Evolutionary conservation across 306 rosid species (phyloP).

Genomic region (Glycine latifolia): DNA sequence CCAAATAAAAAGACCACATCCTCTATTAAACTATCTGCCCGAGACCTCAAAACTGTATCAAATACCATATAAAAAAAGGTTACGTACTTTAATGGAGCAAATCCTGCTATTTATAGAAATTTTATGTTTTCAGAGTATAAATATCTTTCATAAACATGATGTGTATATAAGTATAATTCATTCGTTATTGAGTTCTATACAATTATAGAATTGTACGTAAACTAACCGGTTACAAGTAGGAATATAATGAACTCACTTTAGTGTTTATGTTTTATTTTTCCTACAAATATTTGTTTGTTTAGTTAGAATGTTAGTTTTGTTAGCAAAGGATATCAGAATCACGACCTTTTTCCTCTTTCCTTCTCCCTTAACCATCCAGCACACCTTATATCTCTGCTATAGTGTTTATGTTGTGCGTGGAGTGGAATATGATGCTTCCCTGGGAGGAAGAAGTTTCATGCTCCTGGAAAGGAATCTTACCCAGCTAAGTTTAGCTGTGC

Average conservation of each 20-base stretch:
- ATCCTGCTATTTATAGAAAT: slow-evolving; percentile 41
- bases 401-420: slow-evolving; percentile 4
- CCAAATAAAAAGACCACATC: slow-evolving; percentile 20
- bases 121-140: slow-evolving; percentile 9
- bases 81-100: slow-evolving; percentile 41
- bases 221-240: background rate
- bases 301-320: too few species aligned
- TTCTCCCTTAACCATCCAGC: too few species aligned
- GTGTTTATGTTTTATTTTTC: too few species aligned
- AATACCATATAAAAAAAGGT: background rate
- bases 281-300: too few species aligned
- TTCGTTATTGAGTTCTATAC: background rate
- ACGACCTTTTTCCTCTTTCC: too few species aligned
- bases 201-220: slow-evolving; percentile 15
- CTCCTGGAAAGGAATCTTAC: slow-evolving; percentile 53
- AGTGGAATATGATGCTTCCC: slow-evolving; percentile 12
- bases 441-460: slow-evolving; percentile 32
- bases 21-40: slow-evolving; percentile 3
- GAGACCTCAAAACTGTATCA: slow-evolving; percentile 15
- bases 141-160: slow-evolving; percentile 4
- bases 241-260: slow-evolving; percentile 15
- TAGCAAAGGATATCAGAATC: too few species aligned
- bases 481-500: slow-evolving; percentile 67
- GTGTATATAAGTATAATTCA: background rate
- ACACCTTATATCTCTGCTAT: too few species aligned